Evolutionary conservation across 495 filamentous ascomycete species (phyloP).

Genomic region (Aspergillus nanangensis): DNA sequence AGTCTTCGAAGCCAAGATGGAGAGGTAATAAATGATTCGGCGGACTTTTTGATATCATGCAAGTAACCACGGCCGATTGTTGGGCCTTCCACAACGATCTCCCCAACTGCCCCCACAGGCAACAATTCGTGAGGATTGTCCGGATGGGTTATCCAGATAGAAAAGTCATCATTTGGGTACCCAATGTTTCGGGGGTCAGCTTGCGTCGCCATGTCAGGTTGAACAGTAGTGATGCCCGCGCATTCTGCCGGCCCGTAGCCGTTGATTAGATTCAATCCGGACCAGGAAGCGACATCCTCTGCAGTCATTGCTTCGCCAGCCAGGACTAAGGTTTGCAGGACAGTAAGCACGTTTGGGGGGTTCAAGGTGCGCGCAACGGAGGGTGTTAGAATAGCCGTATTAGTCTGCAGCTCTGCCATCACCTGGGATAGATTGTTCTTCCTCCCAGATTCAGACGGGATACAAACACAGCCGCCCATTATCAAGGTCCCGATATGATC

Average conservation of each 20-base stretch:
- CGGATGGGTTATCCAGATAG: constrained; percentile 35
- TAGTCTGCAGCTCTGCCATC: constrained; percentile 27
- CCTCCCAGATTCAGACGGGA: constrained; percentile 29
- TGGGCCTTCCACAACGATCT: constrained; percentile 41
- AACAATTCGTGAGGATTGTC: constrained; percentile 22
- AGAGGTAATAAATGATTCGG: constrained; percentile 28
- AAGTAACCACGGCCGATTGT: constrained; percentile 40
- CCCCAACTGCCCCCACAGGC: constrained; percentile 39
- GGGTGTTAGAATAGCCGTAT: constrained; percentile 32
- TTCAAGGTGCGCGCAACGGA: constrained; percentile 26
- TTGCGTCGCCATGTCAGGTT: background rate
- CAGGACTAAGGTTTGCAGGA: constrained; percentile 25
- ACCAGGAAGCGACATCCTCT: constrained; percentile 39
- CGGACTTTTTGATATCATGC: constrained; percentile 25
- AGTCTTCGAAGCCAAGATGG: constrained; percentile 22
- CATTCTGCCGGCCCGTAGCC: constrained; percentile 50
- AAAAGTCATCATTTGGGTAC: constrained; percentile 1
- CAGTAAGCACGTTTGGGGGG: constrained; percentile 22
- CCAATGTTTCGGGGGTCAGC: constrained; percentile 3
- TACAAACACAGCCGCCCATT: constrained; percentile 34
- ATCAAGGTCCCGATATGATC: constrained; percentile 32
- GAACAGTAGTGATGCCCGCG: background rate
- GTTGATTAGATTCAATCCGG: constrained; percentile 36
- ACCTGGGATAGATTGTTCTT: constrained; percentile 23
- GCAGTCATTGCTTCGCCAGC: constrained; percentile 38